Evolutionary conservation across 768 basidiomycete species (phyloP), one percentile per base, ranked within the genome.

Genomic region (Porpolomopsis calyptriformis): DNA sequence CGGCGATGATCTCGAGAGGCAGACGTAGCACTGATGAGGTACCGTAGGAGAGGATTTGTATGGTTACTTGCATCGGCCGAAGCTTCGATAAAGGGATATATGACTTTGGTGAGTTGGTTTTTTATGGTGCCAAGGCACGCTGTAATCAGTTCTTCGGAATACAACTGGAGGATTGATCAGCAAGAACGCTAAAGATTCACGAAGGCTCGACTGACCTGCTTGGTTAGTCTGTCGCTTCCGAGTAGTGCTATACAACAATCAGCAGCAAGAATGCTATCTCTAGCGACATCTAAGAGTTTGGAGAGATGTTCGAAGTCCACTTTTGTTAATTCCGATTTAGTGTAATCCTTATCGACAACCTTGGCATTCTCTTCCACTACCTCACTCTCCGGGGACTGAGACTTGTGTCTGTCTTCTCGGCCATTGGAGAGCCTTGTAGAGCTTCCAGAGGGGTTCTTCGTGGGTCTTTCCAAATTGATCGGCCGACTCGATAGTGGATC

Each of bases 141-240:
- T 0, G 80, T 80, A 50, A 99, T 88, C 9, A 92, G 71, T 58
- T 99, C 96, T 60, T 97, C 91, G 0, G 94, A 96, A 61, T 94
- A 94, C 7, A 97, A 67, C 85, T 93, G 56, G 14, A 23, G 37
- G 2, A 25, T 33, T n/a, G 46, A 31, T 33, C 16, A 37, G 25
- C 26, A 47, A 22, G 4, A 39, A 4, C 12, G 26, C 7, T 31
- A 7, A 31, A 31, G 29, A 31, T 31, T 7, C 29, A 14, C 29
- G 29, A 31, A 14, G 14, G 14, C 14, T 31, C 29, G 14, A 51
- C 76, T 29, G 39, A 90, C 92, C 75, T 92, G 87, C 61, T 94
- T 94, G 2, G 87, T 76, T 46, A 94, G 66, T 19, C 84, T 72
- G 51, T 89, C 87, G 25, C 82, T 81, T 2, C 78, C 77, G 23